phyloP scores from a whole-genome alignment of 495 filamentous ascomycete species.

The Lineolata rhizophorae region DNA sequence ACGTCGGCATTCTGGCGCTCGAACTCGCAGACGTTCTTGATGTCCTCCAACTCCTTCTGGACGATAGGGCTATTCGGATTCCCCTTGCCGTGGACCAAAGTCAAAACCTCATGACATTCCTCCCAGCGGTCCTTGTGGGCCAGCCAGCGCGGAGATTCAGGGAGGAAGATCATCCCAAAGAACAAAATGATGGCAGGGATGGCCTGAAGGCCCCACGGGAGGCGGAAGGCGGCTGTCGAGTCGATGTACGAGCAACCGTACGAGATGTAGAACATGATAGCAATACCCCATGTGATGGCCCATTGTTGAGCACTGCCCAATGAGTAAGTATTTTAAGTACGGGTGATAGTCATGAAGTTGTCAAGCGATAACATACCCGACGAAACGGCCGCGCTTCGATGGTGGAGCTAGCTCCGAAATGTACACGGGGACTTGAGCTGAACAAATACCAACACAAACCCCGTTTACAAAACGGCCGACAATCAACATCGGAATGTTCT shows the following conservation, averaged over 20 bases:
- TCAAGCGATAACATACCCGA: no score
- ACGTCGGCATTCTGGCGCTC: conserved; percentile 40
- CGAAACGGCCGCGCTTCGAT: conserved; percentile 7
- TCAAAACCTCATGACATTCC: background rate
- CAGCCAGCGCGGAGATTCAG: conserved; percentile 29
- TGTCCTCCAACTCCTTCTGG: background rate
- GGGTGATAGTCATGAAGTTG: no score
- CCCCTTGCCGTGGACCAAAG: background rate
- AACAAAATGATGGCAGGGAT: conserved; percentile 2
- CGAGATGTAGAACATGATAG: conserved; percentile 12
- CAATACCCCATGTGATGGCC: conserved; percentile 4
- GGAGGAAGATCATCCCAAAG: conserved; percentile 32
- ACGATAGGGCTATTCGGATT: background rate
- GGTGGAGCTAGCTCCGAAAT: conserved; percentile 5
- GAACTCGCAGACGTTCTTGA: conserved; percentile 41
- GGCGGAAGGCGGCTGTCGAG: conserved; percentile 9
- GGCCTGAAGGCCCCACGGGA: background rate
- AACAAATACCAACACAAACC: conserved; percentile 24
- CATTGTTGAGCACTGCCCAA: conserved; percentile 18
- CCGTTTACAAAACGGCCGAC: conserved; percentile 52
- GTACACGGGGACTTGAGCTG: conserved; percentile 58
- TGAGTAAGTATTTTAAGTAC: no score
- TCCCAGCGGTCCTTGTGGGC: conserved; percentile 1
- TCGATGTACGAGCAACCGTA: conserved; percentile 10
- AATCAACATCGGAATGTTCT: conserved; percentile 40